Evolutionary conservation across 768 basidiomycete genomes (phyloP).

Genomic region (Tubosaeta sp.): DNA sequence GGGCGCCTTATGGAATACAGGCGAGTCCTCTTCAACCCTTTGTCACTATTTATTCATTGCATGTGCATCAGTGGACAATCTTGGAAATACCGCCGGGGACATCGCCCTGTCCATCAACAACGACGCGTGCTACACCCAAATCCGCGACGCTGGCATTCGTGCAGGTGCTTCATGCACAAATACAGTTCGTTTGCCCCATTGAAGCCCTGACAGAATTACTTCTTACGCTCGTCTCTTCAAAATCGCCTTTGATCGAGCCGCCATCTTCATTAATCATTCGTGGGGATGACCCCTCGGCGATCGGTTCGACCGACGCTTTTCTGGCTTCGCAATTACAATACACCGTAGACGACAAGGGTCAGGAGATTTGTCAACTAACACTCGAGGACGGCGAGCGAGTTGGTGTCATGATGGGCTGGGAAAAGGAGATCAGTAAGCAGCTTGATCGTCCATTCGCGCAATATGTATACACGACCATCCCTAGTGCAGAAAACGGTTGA

Average conservation of each 20-base stretch:
- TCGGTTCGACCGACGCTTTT: conserved; percentile 64
- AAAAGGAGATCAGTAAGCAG: conserved; percentile 65
- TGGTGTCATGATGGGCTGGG: conserved; percentile 99
- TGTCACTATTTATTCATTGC: neutral
- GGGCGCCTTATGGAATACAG: conserved; percentile 90
- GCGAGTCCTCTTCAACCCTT: conserved; percentile 36
- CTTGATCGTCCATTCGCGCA: neutral
- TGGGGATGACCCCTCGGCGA: conserved; percentile 50
- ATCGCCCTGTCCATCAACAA: conserved; percentile 86
- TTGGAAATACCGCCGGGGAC: conserved; percentile 83
- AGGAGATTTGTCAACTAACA: conserved; percentile 75
- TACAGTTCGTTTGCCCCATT: conserved; percentile 3
- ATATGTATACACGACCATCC: conserved; percentile 17
- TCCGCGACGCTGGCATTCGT: conserved; percentile 91
- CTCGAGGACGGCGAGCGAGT: conserved; percentile 65
- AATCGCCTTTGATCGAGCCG: conserved; percentile 24
- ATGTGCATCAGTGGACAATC: conserved; percentile 56
- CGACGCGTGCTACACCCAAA: conserved; percentile 61
- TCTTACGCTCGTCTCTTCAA: conserved; percentile 56
- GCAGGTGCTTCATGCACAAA: conserved; percentile 52
- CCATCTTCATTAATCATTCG: conserved; percentile 40
- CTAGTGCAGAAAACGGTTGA: conserved; percentile 76
- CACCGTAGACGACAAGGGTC: conserved; percentile 63
- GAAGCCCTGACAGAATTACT: conserved; percentile 55
- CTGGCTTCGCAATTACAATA: conserved; percentile 67